Base-by-base conservation (phyloP, 2,329 filamentous ascomycete species). In the Cladosporium velox region DNA sequence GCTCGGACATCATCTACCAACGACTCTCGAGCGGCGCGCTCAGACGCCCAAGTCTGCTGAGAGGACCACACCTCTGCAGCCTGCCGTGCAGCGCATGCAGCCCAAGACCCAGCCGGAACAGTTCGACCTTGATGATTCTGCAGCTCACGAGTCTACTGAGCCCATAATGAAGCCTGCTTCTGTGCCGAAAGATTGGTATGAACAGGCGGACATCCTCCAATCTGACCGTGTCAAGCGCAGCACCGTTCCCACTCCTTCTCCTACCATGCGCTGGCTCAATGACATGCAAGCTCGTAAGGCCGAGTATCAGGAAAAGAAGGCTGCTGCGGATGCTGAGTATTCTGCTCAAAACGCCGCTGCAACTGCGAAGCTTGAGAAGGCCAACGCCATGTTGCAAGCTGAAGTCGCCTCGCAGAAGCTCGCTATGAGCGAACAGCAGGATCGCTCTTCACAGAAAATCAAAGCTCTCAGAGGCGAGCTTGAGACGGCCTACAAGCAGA, bases 121-220 rank as follows among this genome's bases (percentile, higher is more conserved):
- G 2, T 55, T 62, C 7, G 74, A 76, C 28, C 67, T 67, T 12
- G 73, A 76, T 58, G 73, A 76, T 55, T 70, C 72, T 24, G 72
- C 73, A 15, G 73, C 74, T 4, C 72, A 75, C 58, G 73, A 76
- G 61, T 74, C 73, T 4, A 75, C 73, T 10, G 74, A 75, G 57
- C 59, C 67, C 44, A 63, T 70, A 24, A 12, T 28, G 30, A 66
- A 65, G 59, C 65, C 14, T 51, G 61, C 28, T 51, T 61, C 26
- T 12, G 61, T 76, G 7, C 74, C 74, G 3, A 70, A 65, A 47
- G 67, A 70, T 24, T 74, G 72, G 73, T 58, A 68, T 5, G 65
- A 73, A 59, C 69, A 72, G 49, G 70, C 69, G 18, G 71, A 74
- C 24, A 38, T 75, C 5, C 66, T 75, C 14, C 74, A 74, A 66